Base-by-base conservation (phyloP, 2,329 filamentous ascomycete species). In the Phaeoacremonium minimum region DNA sequence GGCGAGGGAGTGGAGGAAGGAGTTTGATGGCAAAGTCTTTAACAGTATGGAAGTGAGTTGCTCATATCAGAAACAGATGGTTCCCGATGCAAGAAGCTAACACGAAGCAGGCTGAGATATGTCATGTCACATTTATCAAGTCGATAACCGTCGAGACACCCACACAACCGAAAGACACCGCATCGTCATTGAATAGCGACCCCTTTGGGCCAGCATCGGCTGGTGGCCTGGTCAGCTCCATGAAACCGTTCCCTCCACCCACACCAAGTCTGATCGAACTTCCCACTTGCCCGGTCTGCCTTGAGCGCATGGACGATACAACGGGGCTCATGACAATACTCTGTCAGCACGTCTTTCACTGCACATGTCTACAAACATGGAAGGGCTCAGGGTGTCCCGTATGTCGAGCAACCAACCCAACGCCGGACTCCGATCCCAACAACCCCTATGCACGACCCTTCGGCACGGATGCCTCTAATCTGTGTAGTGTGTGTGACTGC, bases 221-320 rank as follows among this genome's bases (percentile, higher is more conserved):
- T 6, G 39, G 53, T 28, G 37, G 53, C 46, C 28, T 61, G 55
- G 45, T 68, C 58, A 69, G 52, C 46, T 73, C 64, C 15, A 60
- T 77, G 6, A 77, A 75, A 41, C 79, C 78, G 0, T 78, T 80
- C 35, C 77, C 77, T 4, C 81, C 71, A 3, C 77, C 75, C 3
- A 95, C 91, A 1, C 86, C 90, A 2, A 85, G 87, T 33, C 72
- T 97, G 2, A 75, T 95, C 36, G 93, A 98, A 63, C 69, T 98
- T 11, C 93, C 93, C 3, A 97, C 93, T 2, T 98, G 93, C 46
- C 90, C 93, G 0, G 93, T 98, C 8, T 98, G 93, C 48, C 74
- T 98, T 5, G 93, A 98, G 59, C 83, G 91, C 32, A 98, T 98
- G 93, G 93, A 98, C 53, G 91, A 97, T 57, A 96, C 90, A 1